These are phyloP conservation scores for Picea sitchensis DNA, from an alignment of 75 land plant genomes.

Conservation along the genomic window DNA sequence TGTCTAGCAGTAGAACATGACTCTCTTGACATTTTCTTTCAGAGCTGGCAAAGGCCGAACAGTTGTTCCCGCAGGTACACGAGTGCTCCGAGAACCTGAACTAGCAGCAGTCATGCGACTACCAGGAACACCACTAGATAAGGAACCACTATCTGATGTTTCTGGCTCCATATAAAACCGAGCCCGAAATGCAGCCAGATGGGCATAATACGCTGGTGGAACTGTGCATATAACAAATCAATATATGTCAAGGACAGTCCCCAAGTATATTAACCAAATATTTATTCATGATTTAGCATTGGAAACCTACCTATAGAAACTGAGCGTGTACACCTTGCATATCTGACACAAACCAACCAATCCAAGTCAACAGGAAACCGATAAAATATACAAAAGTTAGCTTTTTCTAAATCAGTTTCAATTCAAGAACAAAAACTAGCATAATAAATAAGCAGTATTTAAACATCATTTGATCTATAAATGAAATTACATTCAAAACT, in stretches of 20 bases:
- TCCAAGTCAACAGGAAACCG: not conserved
- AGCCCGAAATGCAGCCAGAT: constrained; percentile 93
- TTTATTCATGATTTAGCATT: not conserved
- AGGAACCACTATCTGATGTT: constrained; percentile 84
- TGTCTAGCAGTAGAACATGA: constrained; percentile 83
- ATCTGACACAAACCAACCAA: constrained; percentile 34
- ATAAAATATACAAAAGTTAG: not conserved
- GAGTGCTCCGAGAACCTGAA: constrained; percentile 39
- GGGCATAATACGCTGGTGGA: constrained; percentile 98
- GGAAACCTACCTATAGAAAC: constrained; percentile 83
- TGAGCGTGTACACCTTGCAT: constrained; percentile 94
- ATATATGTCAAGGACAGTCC: not conserved
- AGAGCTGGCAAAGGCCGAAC: constrained; percentile 44
- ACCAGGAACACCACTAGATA: constrained; percentile 53
- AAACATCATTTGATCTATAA: not conserved
- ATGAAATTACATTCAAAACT: not conserved
- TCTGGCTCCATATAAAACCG: constrained; percentile 98
- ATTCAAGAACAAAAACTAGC: not conserved
- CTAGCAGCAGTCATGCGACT: constrained; percentile 40
- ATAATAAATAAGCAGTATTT: not conserved
- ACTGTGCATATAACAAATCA: constrained; percentile 38
- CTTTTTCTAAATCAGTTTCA: not conserved
- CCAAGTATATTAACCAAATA: not conserved
- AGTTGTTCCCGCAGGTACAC: constrained; percentile 22
- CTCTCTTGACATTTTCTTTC: constrained; percentile 93